phyloP scores from a whole-genome alignment of 192 early-diverging fungal species.

The Kappamyces sp. region DNA sequence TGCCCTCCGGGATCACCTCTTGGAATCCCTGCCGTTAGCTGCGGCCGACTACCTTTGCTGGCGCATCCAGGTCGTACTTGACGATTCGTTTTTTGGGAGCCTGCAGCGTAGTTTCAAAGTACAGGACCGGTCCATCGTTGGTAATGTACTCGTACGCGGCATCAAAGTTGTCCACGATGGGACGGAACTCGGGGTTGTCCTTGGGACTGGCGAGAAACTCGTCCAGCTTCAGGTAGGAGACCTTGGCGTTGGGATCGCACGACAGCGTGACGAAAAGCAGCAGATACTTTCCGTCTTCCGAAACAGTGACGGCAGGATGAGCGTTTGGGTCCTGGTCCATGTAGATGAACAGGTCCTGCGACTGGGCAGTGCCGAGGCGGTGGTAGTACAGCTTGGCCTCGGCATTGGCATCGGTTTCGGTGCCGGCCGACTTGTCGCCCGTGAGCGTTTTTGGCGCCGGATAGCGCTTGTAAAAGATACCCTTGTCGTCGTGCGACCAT shows the following conservation, averaged over 20 bases:
- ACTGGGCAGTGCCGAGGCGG: slow-evolving; percentile 47
- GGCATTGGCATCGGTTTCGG: slow-evolving; percentile 47
- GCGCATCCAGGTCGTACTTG: slow-evolving; percentile 52
- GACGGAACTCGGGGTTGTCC: slow-evolving; percentile 30
- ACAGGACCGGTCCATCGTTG: slow-evolving; percentile 55
- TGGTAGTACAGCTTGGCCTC: slow-evolving; percentile 35
- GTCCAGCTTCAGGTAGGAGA: slow-evolving; percentile 37
- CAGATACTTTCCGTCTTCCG: slow-evolving; percentile 58
- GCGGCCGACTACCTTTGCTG: slow-evolving; percentile 33
- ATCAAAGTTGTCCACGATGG: slow-evolving; percentile 48
- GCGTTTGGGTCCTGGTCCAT: slow-evolving; percentile 43
- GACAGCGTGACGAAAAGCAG: slow-evolving; percentile 37
- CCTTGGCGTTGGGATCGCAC: slow-evolving; percentile 41
- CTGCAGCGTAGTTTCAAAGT: slow-evolving; percentile 53
- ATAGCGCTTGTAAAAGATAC: slow-evolving; percentile 61
- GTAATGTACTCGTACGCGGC: slow-evolving; percentile 41
- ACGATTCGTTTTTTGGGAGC: slow-evolving; percentile 58
- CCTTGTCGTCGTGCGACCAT: slow-evolving; percentile 65
- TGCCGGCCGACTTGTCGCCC: slow-evolving; percentile 41
- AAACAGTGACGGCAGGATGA: slow-evolving; percentile 21
- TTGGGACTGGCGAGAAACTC: slow-evolving; percentile 25
- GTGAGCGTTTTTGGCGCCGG: slow-evolving; percentile 29
- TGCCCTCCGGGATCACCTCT: slow-evolving; percentile 52
- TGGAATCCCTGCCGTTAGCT: slow-evolving; percentile 35
- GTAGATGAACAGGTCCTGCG: slow-evolving; percentile 53